These are phyloP conservation scores for Didymosphaeria variabile DNA, from an alignment of 2,329 filamentous ascomycete species.

Conservation along the genomic window DNA sequence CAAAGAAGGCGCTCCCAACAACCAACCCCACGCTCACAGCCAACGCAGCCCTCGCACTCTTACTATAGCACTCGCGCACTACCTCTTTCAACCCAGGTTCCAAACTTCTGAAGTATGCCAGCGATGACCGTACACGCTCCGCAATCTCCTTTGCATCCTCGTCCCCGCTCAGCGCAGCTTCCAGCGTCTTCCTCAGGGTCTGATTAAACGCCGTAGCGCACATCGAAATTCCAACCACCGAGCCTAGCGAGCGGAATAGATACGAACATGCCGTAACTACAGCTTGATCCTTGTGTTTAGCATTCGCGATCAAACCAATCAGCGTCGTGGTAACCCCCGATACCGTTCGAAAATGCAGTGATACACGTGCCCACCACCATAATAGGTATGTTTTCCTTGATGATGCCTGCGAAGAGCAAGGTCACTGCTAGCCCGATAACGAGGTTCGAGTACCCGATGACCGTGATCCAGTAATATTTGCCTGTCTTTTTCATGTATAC, in stretches of 20 bases:
- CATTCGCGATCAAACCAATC: slow-evolving; percentile 76
- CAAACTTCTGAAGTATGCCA: slow-evolving; percentile 73
- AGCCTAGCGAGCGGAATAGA: slow-evolving; percentile 78
- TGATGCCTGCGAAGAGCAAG: slow-evolving; percentile 64
- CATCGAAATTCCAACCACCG: slow-evolving; percentile 72
- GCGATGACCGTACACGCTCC: slow-evolving; percentile 72
- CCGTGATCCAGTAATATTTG: slow-evolving; percentile 74
- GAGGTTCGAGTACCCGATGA: slow-evolving; percentile 63
- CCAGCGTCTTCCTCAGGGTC: slow-evolving; percentile 67
- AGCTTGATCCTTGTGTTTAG: slow-evolving; percentile 72
- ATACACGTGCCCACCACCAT: slow-evolving; percentile 67
- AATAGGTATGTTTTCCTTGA: slow-evolving; percentile 59
- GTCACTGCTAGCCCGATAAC: slow-evolving; percentile 65
- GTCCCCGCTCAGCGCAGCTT: slow-evolving; percentile 62
- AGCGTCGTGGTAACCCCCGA: slow-evolving; percentile 75
- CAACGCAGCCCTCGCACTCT: slow-evolving; percentile 62
- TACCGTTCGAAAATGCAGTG: slow-evolving; percentile 63
- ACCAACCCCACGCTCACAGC: slow-evolving; percentile 61
- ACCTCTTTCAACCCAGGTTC: slow-evolving; percentile 66
- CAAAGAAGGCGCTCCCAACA: slow-evolving; percentile 56
- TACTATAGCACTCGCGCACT: slow-evolving; percentile 73
- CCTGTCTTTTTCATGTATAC: slow-evolving; percentile 75
- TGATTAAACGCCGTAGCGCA: slow-evolving; percentile 77
- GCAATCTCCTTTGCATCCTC: slow-evolving; percentile 72
- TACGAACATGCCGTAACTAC: slow-evolving; percentile 82